Evolutionary conservation across 371 early-diverging fungal species (phyloP).

Genomic region (Rhizomucor miehei): DNA sequence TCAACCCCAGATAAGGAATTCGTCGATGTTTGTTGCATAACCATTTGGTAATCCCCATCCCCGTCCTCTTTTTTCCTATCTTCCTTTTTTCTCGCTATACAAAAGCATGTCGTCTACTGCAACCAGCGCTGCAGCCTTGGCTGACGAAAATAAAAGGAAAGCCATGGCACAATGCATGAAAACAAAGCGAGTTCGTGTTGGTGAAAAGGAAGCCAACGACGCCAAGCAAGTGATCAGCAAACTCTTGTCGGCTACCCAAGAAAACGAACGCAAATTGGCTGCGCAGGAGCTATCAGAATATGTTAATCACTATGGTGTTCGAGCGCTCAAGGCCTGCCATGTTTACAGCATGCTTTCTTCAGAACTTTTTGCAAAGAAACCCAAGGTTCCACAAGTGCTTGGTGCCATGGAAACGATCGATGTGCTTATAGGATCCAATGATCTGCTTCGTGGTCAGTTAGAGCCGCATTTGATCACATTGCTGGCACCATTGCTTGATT

Average conservation of each 20-base stretch:
- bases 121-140: constrained; percentile 33
- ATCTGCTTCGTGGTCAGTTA: constrained; percentile 19
- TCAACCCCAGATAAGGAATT: not conserved
- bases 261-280: constrained; percentile 52
- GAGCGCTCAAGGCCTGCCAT: constrained; percentile 39
- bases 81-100: not conserved
- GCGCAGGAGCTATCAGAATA: constrained; percentile 52
- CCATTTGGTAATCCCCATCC: not conserved
- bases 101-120: constrained; percentile 28
- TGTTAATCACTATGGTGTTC: constrained; percentile 51
- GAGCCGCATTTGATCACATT: constrained; percentile 56
- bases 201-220: constrained; percentile 40
- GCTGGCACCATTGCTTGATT: constrained; percentile 47
- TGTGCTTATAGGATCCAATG: not conserved
- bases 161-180: constrained; percentile 28
- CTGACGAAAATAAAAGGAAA: constrained; percentile 36
- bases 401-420: constrained; percentile 24
- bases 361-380: constrained; percentile 53
- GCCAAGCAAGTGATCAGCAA: constrained; percentile 14
- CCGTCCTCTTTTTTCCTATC: constrained; percentile 5
- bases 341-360: constrained; percentile 44
- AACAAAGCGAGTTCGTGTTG: constrained; percentile 35
- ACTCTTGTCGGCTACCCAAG: constrained; percentile 11
- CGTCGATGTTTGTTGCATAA: constrained; percentile 3
- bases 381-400: constrained; percentile 62